These are phyloP conservation scores for Malus hybrid DNA, from an alignment of 331 rosid species.

Conservation along the genomic window DNA sequence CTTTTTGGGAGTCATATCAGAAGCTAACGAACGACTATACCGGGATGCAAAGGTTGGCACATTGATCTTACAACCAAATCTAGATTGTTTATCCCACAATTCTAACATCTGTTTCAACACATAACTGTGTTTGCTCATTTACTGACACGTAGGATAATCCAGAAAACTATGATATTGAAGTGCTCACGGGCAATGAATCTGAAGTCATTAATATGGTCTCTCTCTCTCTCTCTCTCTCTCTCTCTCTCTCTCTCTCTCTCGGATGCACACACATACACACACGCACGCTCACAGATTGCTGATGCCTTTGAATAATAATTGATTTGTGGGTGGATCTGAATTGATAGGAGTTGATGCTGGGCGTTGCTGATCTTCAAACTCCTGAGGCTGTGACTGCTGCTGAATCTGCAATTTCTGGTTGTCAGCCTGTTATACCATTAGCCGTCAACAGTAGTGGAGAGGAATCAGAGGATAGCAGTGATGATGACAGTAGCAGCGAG, in stretches of 20 bases:
- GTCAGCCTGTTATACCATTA: conserved; percentile 44
- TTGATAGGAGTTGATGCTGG: conserved; percentile 82
- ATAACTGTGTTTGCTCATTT: not conserved
- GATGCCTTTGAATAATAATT: not conserved
- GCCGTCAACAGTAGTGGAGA: conserved; percentile 30
- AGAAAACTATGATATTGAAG: conserved; percentile 61
- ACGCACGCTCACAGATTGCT: not conserved
- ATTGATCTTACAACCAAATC: conserved; percentile 3
- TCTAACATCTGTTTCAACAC: not conserved
- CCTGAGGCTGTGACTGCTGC: conserved; percentile 95
- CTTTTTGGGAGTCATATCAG: conserved; percentile 76
- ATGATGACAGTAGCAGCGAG: conserved; percentile 17
- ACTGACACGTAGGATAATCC: conserved; percentile 45
- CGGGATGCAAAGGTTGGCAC: conserved; percentile 57
- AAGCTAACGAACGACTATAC: conserved; percentile 61
- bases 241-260: not conserved
- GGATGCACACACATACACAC: not conserved
- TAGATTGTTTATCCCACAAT: not conserved
- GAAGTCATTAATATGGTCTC: conserved; percentile 64
- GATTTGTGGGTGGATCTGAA: not conserved
- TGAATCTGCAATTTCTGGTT: conserved; percentile 56
- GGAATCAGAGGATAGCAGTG: conserved; percentile 46
- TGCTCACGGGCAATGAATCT: conserved; percentile 64
- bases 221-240: conserved; percentile 1
- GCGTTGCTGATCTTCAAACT: conserved; percentile 77